Base-by-base conservation (phyloP, 148 eudicot genomes). In the Amaranthus hypochondriacus region DNA sequence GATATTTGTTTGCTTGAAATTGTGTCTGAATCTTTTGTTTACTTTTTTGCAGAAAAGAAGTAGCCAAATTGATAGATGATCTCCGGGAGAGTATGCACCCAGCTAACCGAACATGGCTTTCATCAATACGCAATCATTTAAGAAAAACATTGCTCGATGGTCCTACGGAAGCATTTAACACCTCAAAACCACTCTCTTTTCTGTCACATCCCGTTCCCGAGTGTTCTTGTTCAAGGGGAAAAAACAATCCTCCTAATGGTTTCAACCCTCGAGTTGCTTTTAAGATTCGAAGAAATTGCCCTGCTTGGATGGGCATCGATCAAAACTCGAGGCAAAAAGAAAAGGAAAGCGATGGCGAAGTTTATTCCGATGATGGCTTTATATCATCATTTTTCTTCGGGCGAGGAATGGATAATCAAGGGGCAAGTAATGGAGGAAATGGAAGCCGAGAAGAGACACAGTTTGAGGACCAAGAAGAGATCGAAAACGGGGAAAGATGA, bases 41-140 rank as follows among this genome's bases (percentile, higher is more conserved):
- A 48, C 14, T 74, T 74, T 71, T 9, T 14, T 77, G 78, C 89
- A 93, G 98, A 80, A 87, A 87, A 80, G 79, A 85, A 78, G 80
- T 84, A 28, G 74, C 73, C 8, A 88, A 79, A 75, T 79, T 83
- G 12, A 71, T 93, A 50, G 96, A 90, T 7, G 89, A 93, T 72
- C 87, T 82, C 48, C 85, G 83, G 3, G 92, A 84, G 78, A 82
- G 87, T 75, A 60, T 85, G 57, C 89, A 87, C 68, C 90, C 87
- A 68, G 90, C 90, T 15, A 90, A 93, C 81, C 88, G 80, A 57
- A 93, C 98, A 5, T 93, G 98, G 98, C 87, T 93, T 59, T 80
- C 80, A 48, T 86, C 94, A 48, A 80, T 90, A 11, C 90, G 98
- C 51, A 81, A 77, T 56, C 96, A 90, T 68, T 75, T 93, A 68